Conservation (phyloP, 345 rosid genomes). For the Kernera saxatilis region DNA sequence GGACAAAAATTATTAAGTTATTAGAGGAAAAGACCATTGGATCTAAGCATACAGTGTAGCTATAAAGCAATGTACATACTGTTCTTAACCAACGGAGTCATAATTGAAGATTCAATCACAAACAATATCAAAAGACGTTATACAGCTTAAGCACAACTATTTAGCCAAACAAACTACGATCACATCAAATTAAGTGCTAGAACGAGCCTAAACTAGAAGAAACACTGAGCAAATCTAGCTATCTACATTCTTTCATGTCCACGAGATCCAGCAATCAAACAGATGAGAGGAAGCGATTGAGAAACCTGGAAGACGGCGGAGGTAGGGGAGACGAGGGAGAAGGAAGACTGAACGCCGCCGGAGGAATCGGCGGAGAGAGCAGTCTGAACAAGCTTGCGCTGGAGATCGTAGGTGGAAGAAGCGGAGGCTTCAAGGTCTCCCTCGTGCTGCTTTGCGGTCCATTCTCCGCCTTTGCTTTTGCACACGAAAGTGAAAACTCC, state of each 20-base stretch:
- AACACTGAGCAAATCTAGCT: background rate
- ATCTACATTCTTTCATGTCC: background rate
- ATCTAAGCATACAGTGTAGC: background rate
- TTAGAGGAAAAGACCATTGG: background rate
- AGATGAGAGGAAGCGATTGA: background rate
- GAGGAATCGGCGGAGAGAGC: constrained; percentile 57
- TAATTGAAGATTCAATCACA: background rate
- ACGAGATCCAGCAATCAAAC: background rate
- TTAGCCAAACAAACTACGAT: background rate
- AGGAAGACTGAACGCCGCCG: constrained; percentile 78
- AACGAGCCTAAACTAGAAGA: background rate
- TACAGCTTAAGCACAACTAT: background rate
- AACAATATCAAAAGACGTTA: background rate
- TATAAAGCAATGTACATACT: background rate
- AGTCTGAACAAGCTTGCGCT: constrained; percentile 71
- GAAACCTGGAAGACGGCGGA: constrained; percentile 81
- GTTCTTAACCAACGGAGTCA: background rate
- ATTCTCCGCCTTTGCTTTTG: constrained; percentile 50
- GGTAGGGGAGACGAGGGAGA: constrained; percentile 59
- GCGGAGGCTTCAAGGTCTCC: constrained; percentile 76
- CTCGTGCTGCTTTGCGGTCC: constrained; percentile 67
- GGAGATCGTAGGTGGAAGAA: constrained; percentile 55
- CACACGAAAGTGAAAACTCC: constrained; percentile 77
- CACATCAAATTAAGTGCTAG: background rate
- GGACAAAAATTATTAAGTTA: no score